phyloP scores from a whole-genome alignment of 2,329 filamentous ascomycete species.

The Pestalotiopsis sp. region DNA sequence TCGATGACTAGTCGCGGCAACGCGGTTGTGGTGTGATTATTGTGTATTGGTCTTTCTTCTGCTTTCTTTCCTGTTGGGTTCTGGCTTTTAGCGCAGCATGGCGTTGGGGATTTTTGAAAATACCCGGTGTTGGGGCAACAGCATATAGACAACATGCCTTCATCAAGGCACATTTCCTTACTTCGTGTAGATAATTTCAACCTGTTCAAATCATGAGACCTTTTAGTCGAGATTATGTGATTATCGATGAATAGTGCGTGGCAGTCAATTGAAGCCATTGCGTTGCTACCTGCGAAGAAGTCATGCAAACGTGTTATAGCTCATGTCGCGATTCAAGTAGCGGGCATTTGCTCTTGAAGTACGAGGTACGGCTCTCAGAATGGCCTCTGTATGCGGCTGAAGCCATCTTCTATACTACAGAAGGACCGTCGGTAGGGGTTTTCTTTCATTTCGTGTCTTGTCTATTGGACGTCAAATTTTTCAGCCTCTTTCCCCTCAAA shows the following conservation, averaged over 20 bases:
- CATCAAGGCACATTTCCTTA: conserved; percentile 3
- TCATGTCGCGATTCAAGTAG: neutral
- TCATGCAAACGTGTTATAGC: neutral
- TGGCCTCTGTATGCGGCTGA: neutral
- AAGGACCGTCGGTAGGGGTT: neutral
- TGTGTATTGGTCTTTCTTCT: neutral
- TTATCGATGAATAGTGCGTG: neutral
- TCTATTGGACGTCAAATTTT: neutral
- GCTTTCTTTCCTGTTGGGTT: neutral
- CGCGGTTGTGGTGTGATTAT: neutral
- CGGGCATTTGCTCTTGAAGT: neutral
- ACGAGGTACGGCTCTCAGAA: neutral
- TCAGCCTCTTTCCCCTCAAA: neutral
- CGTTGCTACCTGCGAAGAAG: neutral
- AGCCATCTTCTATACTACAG: neutral
- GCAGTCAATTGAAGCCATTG: no score
- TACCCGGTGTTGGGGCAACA: conserved; percentile 6
- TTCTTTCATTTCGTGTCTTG: neutral
- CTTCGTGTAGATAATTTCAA: conserved; percentile 6
- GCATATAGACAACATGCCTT: neutral
- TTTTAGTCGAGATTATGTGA: neutral
- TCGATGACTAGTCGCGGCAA: neutral
- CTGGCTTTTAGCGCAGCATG: neutral
- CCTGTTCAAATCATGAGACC: neutral
- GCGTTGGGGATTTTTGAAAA: conserved; percentile 1